A percentile compares a stretch with the other conserved stretches of the same genome.
These are phyloP conservation scores for Hemileccinum rubropunctum DNA, from an alignment of 768 basidiomycete species.

Conservation along the genomic window DNA sequence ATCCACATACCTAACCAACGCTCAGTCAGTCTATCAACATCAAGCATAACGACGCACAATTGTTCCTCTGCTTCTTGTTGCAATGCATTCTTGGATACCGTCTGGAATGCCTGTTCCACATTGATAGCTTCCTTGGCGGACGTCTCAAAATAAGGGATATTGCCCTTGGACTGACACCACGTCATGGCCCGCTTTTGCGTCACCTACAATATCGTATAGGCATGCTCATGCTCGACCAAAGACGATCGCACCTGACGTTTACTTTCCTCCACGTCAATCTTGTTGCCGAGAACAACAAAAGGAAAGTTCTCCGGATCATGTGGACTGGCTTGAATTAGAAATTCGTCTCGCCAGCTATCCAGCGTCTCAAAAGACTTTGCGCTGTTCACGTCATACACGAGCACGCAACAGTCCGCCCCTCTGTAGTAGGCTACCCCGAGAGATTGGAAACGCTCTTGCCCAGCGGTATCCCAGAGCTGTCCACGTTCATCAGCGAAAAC, in stretches of 20 bases:
- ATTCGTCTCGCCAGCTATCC: slow-evolving; percentile 99
- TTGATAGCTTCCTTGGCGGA: slow-evolving; percentile 99
- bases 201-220: slow-evolving; percentile 51
- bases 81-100: slow-evolving; percentile 98
- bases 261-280: slow-evolving; percentile 99
- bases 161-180: slow-evolving; percentile 99
- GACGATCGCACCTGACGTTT: slow-evolving; percentile 79
- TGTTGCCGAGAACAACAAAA: slow-evolving; percentile 99
- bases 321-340: slow-evolving; percentile 97
- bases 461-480: slow-evolving; percentile 99
- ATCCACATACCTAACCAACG: slow-evolving; percentile 80
- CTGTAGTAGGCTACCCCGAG: slow-evolving; percentile 99
- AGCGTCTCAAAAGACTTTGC: slow-evolving; percentile 98
- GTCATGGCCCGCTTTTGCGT: slow-evolving; percentile 99
- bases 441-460: slow-evolving; percentile 99
- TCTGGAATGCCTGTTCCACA: slow-evolving; percentile 99
- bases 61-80: slow-evolving; percentile 97
- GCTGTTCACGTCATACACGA: slow-evolving; percentile 99
- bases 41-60: slow-evolving; percentile 54
- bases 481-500: slow-evolving; percentile 1
- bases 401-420: slow-evolving; percentile 97
- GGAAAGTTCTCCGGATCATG: slow-evolving; percentile 99
- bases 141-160: slow-evolving; percentile 99
- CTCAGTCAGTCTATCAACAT: slow-evolving; percentile 12
- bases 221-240: neutral